phyloP scores from a whole-genome alignment of 805 yeast species.

The Candida xiaguanensis region DNA sequence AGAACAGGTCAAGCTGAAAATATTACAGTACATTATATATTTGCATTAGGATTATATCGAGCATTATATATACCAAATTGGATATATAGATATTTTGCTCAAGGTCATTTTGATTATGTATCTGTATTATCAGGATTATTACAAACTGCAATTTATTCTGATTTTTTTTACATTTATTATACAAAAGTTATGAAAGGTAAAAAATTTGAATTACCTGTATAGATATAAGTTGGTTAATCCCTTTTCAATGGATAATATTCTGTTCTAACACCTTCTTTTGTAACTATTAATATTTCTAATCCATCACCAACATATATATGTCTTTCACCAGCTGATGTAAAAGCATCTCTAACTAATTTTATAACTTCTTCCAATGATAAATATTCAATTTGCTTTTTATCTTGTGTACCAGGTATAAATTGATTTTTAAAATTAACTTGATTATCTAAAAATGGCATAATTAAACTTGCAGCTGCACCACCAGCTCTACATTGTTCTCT shows the following conservation, averaged over 20 bases:
- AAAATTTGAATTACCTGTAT: slow-evolving; percentile 68
- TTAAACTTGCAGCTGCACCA: slow-evolving; percentile 93
- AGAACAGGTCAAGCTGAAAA: slow-evolving; percentile 85
- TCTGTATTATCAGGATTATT: slow-evolving; percentile 76
- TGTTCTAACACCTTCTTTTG: slow-evolving; percentile 86
- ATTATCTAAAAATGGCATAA: slow-evolving; percentile 96
- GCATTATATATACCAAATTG: slow-evolving; percentile 91
- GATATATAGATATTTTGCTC: slow-evolving; percentile 78
- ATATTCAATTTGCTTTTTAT: slow-evolving; percentile 57
- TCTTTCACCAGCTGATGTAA: slow-evolving; percentile 95
- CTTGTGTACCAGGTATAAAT: slow-evolving; percentile 66
- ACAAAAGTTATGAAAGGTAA: slow-evolving; percentile 70
- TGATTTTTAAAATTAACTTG: slow-evolving; percentile 97
- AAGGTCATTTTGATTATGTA: slow-evolving; percentile 62
- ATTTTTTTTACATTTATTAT: slow-evolving; percentile 92
- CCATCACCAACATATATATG: slow-evolving; percentile 99
- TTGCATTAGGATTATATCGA: slow-evolving; percentile 88
- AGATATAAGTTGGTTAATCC: slow-evolving; percentile 47
- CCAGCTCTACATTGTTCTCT: slow-evolving; percentile 97
- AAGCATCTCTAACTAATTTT: slow-evolving; percentile 87
- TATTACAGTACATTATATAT: slow-evolving; percentile 87
- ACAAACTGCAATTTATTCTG: slow-evolving; percentile 88
- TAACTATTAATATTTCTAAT: slow-evolving; percentile 82
- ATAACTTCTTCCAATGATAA: slow-evolving; percentile 81
- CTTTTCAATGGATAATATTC: slow-evolving; percentile 84